Evolutionary conservation across 305 asterid genomes (phyloP).

Genomic region (Solanum chacoense): DNA sequence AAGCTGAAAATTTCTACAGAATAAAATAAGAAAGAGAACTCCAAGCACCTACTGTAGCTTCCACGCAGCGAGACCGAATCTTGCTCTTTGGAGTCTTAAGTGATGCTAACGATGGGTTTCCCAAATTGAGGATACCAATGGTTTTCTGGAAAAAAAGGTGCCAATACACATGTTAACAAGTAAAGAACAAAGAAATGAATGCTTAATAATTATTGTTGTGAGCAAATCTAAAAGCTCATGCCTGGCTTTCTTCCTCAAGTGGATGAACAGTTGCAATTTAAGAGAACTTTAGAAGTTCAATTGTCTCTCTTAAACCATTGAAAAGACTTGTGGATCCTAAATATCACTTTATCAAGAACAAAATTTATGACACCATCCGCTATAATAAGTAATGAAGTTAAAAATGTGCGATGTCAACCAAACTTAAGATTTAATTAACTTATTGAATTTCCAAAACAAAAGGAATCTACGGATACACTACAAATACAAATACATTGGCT

Average conservation of each 20-base stretch:
- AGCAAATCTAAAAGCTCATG: not conserved
- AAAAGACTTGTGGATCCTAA: not conserved
- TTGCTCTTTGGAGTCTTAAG: not conserved
- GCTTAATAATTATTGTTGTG: not conserved
- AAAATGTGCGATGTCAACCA: not conserved
- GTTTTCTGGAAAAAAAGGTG: not conserved
- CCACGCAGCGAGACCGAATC: not conserved
- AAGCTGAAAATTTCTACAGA: no score
- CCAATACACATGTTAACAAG: not conserved
- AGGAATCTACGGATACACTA: no score
- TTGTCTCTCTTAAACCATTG: no score
- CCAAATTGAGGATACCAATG: not conserved
- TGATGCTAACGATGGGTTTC: not conserved
- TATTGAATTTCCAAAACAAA: no score
- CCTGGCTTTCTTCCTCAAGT: not conserved
- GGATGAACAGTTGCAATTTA: not conserved
- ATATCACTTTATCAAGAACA: not conserved
- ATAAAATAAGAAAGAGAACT: not conserved
- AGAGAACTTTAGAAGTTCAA: not conserved
- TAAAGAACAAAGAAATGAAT: not conserved
- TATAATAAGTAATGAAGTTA: not conserved
- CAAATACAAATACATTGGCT: no score
- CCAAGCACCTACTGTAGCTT: not conserved
- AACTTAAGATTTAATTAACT: no score
- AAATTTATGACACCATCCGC: not conserved